Base-by-base conservation (phyloP, 352 stramenopile genomes). In the Phytophthora uliginosa region DNA sequence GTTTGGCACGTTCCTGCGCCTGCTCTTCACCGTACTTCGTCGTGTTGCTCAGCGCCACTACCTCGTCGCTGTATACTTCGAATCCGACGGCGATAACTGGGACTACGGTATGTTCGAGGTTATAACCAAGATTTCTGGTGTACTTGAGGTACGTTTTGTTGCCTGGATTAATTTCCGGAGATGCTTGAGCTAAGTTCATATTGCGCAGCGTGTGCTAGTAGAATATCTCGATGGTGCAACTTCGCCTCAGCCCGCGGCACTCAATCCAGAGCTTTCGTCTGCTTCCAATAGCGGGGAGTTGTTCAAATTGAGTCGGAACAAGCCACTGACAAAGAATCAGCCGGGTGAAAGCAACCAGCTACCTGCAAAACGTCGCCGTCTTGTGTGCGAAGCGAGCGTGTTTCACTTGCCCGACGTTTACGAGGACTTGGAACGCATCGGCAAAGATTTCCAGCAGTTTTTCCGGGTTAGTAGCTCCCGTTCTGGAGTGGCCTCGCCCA, bases 381-480 rank as follows among this genome's bases (percentile, higher is more conserved):
- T 84, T 2, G 85, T 94, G 31, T 95, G 89, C 40, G 86, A 93
- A 20, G 74, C 84, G 0, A 95, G 86, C 45, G 78, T 94, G 17
- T 96, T 94, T 51, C 86, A 94, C 48, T 71, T 96, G 20, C 85
- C 87, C 2, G 76, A 90, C 2, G 87, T 93, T 6, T 93, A 94
- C 66, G 74, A 90, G 33, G 89, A 95, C 52, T 38, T 96, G 40
- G 74, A 91, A 53, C 63, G 79, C 22, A 88, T 94, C 28, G 72
- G 82, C 5, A 88, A 83, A 40, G 83, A 93, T 33, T 52, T 95
- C 36, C 73, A 90, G 59, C 79, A 88, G 48, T 81, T 90, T 12
- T 78, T 84, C 53, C 63, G 51, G 10, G 52, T 52, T 17, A 79
- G 40, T 15, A 78, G 52, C 22, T 52, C 65, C 7, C 67, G 47